These are phyloP conservation scores for Hyaloraphidium curvatum DNA, from an alignment of 192 early-diverging fungal genomes.

Conservation along the genomic window DNA sequence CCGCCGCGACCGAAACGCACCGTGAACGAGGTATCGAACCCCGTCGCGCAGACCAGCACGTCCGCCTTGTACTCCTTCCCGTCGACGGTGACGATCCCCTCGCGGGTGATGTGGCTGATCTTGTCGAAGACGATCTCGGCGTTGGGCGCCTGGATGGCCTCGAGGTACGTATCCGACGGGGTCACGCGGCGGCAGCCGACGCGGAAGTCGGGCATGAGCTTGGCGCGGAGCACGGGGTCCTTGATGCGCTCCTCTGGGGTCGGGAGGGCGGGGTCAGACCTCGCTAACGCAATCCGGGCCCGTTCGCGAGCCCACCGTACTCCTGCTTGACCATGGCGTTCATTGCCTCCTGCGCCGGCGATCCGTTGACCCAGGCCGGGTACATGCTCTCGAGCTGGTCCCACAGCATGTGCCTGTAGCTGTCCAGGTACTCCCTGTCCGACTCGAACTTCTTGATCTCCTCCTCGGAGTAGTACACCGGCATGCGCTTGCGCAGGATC, in stretches of 20 bases:
- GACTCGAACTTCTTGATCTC: not conserved
- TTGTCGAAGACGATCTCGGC: conserved; percentile 11
- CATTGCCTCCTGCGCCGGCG: no score
- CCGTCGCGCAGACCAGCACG: conserved; percentile 29
- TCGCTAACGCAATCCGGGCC: no score
- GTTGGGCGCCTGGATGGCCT: conserved; percentile 14
- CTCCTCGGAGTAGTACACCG: not conserved
- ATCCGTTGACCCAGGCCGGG: no score
- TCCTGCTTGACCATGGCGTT: no score
- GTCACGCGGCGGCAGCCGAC: conserved; percentile 22
- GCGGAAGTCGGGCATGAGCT: conserved; percentile 24
- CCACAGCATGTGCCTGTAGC: no score
- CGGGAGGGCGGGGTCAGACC: no score
- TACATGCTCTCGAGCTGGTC: no score
- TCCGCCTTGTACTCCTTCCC: conserved; percentile 19
- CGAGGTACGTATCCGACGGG: conserved; percentile 14
- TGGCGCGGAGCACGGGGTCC: conserved; percentile 10
- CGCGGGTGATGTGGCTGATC: conserved; percentile 12
- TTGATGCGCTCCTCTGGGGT: no score
- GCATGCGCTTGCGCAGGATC: conserved; percentile 7
- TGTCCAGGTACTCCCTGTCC: not conserved
- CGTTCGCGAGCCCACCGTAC: no score
- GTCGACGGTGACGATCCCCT: conserved; percentile 13
- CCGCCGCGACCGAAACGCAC: conserved; percentile 16
- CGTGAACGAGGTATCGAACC: conserved; percentile 21